These are phyloP conservation scores for Xylaria sp. DNA, from an alignment of 2,329 filamentous ascomycete species.

Conservation along the genomic window DNA sequence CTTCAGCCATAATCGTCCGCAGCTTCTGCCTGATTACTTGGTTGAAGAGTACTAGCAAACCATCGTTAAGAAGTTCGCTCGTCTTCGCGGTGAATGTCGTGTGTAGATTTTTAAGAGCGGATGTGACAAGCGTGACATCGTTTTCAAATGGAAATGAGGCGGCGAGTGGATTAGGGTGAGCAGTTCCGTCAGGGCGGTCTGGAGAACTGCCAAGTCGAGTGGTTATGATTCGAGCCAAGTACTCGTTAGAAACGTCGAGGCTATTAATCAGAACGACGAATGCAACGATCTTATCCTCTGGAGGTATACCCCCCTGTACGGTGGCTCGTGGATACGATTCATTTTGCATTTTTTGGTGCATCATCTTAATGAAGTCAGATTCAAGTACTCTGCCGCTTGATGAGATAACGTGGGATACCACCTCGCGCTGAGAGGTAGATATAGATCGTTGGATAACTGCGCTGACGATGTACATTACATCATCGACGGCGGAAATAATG, in stretches of 20 bases:
- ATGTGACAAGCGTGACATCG: conserved; percentile 76
- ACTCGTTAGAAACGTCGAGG: conserved; percentile 90
- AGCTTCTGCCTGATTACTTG: conserved; percentile 88
- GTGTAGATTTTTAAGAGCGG: conserved; percentile 75
- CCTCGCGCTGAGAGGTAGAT: conserved; percentile 83
- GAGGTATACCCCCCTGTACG: conserved; percentile 82
- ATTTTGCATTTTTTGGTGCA: conserved; percentile 96
- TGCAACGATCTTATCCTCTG: conserved; percentile 86
- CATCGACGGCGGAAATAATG: conserved; percentile 95
- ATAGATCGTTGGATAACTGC: conserved; percentile 88
- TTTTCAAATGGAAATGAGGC: conserved; percentile 83
- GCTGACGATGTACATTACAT: conserved; percentile 99
- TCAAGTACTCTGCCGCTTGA: conserved; percentile 83
- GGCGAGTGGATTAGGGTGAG: conserved; percentile 60
- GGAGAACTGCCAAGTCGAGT: conserved; percentile 66
- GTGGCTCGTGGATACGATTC: conserved; percentile 88
- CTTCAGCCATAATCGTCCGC: conserved; percentile 84
- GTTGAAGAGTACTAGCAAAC: conserved; percentile 85
- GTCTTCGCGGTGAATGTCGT: conserved; percentile 80
- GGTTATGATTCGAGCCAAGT: conserved; percentile 85
- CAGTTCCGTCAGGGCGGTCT: conserved; percentile 51
- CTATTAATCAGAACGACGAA: conserved; percentile 97
- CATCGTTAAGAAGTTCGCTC: conserved; percentile 83
- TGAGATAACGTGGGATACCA: conserved; percentile 82
- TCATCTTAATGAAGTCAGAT: conserved; percentile 94